Percentiles rank a stretch among this genome's conserved stretches.
phyloP scores from a whole-genome alignment of 2,329 filamentous ascomycete species.

The Ophiocordyceps unilateralis region DNA sequence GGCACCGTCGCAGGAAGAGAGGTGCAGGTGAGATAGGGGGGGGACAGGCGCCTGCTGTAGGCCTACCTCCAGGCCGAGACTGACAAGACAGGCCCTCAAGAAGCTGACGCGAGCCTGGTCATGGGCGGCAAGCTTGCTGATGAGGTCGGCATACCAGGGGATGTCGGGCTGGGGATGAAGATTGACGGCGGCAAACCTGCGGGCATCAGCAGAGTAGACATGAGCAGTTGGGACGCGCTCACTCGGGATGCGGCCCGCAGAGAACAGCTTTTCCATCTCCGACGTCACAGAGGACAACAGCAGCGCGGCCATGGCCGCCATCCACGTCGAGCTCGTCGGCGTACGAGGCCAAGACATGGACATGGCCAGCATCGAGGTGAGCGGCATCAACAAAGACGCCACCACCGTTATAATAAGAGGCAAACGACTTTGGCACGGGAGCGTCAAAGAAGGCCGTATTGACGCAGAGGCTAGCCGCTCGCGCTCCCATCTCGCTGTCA shows the following conservation, averaged over 20 bases:
- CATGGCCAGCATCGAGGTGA: slow-evolving; percentile 40
- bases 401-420: slow-evolving; percentile 84
- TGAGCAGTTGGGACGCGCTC: slow-evolving; percentile 3
- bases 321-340: slow-evolving; percentile 59
- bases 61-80: slow-evolving; percentile 67
- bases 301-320: slow-evolving; percentile 54
- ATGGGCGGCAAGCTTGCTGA: slow-evolving; percentile 48
- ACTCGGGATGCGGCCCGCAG: slow-evolving; percentile 89
- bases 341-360: slow-evolving; percentile 74
- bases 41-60: slow-evolving; percentile 53
- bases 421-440: slow-evolving; percentile 42
- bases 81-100: slow-evolving; percentile 60
- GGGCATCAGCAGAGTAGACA: slow-evolving; percentile 1
- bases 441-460: slow-evolving; percentile 39
- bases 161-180: slow-evolving; percentile 49
- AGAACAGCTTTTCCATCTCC: slow-evolving; percentile 66
- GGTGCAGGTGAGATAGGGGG: slow-evolving; percentile 64
- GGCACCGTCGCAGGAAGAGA: slow-evolving; percentile 50
- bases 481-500: slow-evolving; percentile 68
- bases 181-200: slow-evolving; percentile 68
- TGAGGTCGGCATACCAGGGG: slow-evolving; percentile 52
- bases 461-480: slow-evolving; percentile 51
- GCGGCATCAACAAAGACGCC: slow-evolving; percentile 77
- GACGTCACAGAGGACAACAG: slow-evolving; percentile 67
- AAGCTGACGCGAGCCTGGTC: slow-evolving; percentile 58